Evolutionary conservation across 306 rosid genomes (phyloP), one percentile per base, ranked within the genome.

Genomic region (Betula pendula): DNA sequence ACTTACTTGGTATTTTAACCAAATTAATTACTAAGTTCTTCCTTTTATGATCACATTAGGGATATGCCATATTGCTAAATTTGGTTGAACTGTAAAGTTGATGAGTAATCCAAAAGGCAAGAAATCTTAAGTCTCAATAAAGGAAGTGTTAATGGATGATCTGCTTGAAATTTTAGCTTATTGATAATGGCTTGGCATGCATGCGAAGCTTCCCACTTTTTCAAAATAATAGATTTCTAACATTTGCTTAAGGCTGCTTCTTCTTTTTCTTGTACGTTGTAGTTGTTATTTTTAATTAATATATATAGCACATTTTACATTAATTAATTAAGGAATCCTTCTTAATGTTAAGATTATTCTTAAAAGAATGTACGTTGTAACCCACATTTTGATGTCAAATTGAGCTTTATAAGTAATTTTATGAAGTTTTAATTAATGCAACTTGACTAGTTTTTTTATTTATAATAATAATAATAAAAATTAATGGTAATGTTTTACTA

Each of bases 81-180:
- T 56, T 56, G 63, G 63, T 20, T 11, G 31, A 56, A 56, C 63
- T 20, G 13, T 58, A 25, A 15, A 27, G 27, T 60, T 13, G 38
- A 60, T 27, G 68, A 60, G 68, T 60, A 60, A 29, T 29, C 29
- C 68, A 60, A 60, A 60, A 60, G 68, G 42, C 68, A 60, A 60
- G 42, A 27, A 60, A 60, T 60, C 20, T 31, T 15, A 60, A 6
- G 68, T 60, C 40, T 29, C 35, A 17, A 3, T 19, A 16, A 50
- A 50, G 14, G 63, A 56, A 56, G 12, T 56, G 35, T 24, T 5
- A 27, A 56, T 56, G 63, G 63, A 56, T 56, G 40, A 16, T 33
- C 40, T 60, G 42, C 68, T 60, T 60, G 68, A 60, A 60, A 60
- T 15, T 45, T 29, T 14, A 60, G 68, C 42, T 60, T 29, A 1